A percentile compares a stretch with the other conserved stretches of the same genome.
Conservation (phyloP, 75 land plant genomes). For the Selaginella tamariscina region DNA sequence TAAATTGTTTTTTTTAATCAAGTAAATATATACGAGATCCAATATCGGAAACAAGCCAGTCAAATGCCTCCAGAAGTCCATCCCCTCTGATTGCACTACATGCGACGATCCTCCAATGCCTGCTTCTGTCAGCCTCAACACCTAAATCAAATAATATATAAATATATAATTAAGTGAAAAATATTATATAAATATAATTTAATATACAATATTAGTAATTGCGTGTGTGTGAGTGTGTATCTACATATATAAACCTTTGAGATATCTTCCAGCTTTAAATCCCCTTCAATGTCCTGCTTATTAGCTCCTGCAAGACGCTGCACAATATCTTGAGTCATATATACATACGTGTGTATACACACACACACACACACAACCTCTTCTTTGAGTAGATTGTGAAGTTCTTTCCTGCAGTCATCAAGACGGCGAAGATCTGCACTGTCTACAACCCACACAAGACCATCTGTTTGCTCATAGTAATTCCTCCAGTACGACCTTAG, state of each 20-base stretch:
- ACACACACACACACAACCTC: conserved; percentile 42
- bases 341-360: background rate
- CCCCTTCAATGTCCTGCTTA: conserved; percentile 92
- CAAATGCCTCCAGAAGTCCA: conserved; percentile 83
- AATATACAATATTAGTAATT: too few relatives aligned
- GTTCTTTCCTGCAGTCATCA: conserved; percentile 77
- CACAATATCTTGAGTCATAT: background rate
- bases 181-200: background rate
- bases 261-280: conserved; percentile 77
- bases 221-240: too few relatives aligned
- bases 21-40: conserved; percentile 92
- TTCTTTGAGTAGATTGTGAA: conserved; percentile 84
- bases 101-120: conserved; percentile 89
- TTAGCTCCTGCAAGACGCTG: conserved; percentile 95
- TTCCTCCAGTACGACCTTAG: conserved; percentile 94
- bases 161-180: background rate
- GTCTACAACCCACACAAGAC: conserved; percentile 97
- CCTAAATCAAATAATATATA: conserved; percentile 37
- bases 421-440: conserved; percentile 84
- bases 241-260: conserved; percentile 45
- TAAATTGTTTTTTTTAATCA: too few relatives aligned
- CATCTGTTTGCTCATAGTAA: conserved; percentile 97
- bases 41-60: conserved; percentile 93
- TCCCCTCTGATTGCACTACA: conserved; percentile 95
- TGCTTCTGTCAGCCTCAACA: conserved; percentile 71